Conservation (phyloP, 495 filamentous ascomycete species). For the Annulohypoxylon maeteangense region DNA sequence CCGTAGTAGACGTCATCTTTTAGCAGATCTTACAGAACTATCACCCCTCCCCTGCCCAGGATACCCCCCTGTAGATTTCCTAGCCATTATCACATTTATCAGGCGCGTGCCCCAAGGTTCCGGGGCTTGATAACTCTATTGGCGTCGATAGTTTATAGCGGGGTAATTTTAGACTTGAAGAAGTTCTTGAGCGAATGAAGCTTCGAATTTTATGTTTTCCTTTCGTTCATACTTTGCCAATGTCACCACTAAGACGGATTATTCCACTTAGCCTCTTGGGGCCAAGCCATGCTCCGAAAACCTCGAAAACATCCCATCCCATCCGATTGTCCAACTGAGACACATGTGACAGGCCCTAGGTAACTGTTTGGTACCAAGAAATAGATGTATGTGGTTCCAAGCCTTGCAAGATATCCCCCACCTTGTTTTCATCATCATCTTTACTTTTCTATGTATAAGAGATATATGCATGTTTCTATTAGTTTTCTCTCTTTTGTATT, state of each 20-base stretch:
- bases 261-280: neutral
- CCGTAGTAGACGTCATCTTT: constrained; percentile 31
- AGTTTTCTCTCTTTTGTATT: constrained; percentile 13
- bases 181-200: neutral
- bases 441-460: neutral
- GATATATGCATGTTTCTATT: neutral
- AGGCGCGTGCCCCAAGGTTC: neutral
- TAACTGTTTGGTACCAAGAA: constrained; percentile 12
- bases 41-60: neutral
- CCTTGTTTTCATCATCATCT: constrained; percentile 1
- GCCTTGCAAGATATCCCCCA: constrained; percentile 2
- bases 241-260: neutral
- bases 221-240: neutral
- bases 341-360: constrained; percentile 15
- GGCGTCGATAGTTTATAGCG: constrained; percentile 14
- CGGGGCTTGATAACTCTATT: constrained; percentile 23
- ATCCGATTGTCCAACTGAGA: constrained; percentile 1
- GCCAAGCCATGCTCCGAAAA: constrained; percentile 2
- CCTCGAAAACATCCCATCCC: neutral
- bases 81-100: constrained; percentile 23
- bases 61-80: constrained; percentile 20
- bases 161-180: constrained; percentile 9
- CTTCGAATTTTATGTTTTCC: neutral
- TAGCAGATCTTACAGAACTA: constrained; percentile 21
- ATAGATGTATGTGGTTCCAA: constrained; percentile 10